Base-by-base conservation (phyloP, 2,329 filamentous ascomycete genomes). In the Ilyonectria destructans region DNA sequence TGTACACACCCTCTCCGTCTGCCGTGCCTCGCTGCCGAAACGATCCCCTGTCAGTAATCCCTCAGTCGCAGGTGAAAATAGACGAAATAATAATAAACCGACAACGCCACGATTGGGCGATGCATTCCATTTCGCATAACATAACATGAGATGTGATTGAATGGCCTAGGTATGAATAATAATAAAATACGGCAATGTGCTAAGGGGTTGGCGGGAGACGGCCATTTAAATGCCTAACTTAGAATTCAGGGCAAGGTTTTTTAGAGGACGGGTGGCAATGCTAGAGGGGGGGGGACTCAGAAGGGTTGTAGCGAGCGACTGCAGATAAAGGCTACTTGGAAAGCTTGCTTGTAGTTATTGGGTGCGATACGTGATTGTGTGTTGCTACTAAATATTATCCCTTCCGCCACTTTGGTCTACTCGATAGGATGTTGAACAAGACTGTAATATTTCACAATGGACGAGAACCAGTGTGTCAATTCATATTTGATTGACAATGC, bases 21-120 rank as follows among this genome's bases (percentile, higher is more conserved):
- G 48, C 58, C 37, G 54, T 45, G 46, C 46, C 54, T 29, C 37
- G 15, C 23, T 49, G 37, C 64, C 64, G 58, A 67, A 55, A 62
- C 64, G 9, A 8, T 19, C 26, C 58, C 58, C 55, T 49, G 58
- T 29, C 21, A 29, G 15, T n/a, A 10, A 40, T 40, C 12, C 31
- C 17, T 35, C 31, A 31, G n/a, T 54, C 19, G 31, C 31, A 35
- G 31, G 17, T 35, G n/a, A 12, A 13, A 35, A 15, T 54, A 5
- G 15, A 17, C 40, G 17, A 43, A 43, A 43, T n/a, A 43, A 43
- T 43, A 17, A 43, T 33, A n/a, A 43, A n/a, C 9, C 6, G 31
- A 21, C 19, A 43, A n/a, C 29, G 33, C 15, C 31, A 35, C 51
- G 8, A 12, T 12, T 13, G n/a, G 29, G n/a, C 6, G 13, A 21